A percentile compares a stretch with the other conserved stretches of the same genome.
Evolutionary conservation across 805 yeast genomes (phyloP).

Genomic region (Metschnikowia amazonensis): DNA sequence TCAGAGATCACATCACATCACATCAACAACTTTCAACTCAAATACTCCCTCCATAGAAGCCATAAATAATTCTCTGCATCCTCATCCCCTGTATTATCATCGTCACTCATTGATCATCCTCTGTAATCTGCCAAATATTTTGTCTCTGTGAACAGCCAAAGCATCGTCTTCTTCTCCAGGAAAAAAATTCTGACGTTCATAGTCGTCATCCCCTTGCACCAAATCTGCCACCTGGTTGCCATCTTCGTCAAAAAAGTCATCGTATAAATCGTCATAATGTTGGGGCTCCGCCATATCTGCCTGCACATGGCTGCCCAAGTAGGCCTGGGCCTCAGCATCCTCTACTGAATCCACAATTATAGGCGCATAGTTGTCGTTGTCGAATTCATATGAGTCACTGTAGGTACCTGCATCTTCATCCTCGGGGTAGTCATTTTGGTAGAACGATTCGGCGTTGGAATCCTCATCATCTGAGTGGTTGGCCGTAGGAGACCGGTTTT

Average conservation of each 20-base stretch:
- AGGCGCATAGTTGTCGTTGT: conserved; percentile 14
- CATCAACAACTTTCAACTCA: no score
- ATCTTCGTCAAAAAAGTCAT: conserved; percentile 27
- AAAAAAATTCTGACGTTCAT: conserved; percentile 52
- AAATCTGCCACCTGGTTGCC: conserved; percentile 33
- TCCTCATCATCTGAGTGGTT: conserved; percentile 68
- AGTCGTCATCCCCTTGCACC: conserved; percentile 13
- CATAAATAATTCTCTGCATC: no score
- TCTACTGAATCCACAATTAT: conserved; percentile 14
- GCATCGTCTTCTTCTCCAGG: conserved; percentile 55
- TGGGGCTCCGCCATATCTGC: conserved; percentile 16
- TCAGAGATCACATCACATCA: no score
- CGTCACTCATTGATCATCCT: conserved; percentile 45
- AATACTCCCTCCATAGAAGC: no score
- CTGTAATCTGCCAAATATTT: conserved; percentile 55
- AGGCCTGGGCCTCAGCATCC: conserved; percentile 14
- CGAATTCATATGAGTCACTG: conserved; percentile 18
- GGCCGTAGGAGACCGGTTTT: conserved; percentile 23
- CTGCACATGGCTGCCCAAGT: conserved; percentile 20
- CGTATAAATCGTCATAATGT: conserved; percentile 20
- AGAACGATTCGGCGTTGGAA: conserved; percentile 87
- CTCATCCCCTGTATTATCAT: no score
- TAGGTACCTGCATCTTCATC: conserved; percentile 65
- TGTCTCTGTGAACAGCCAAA: conserved; percentile 60
- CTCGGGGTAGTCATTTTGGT: conserved; percentile 91